Percentiles rank a stretch among this genome's conserved stretches.
These are phyloP conservation scores for Fusarium sp. DNA, from an alignment of 2,329 filamentous ascomycete genomes.

Conservation along the genomic window DNA sequence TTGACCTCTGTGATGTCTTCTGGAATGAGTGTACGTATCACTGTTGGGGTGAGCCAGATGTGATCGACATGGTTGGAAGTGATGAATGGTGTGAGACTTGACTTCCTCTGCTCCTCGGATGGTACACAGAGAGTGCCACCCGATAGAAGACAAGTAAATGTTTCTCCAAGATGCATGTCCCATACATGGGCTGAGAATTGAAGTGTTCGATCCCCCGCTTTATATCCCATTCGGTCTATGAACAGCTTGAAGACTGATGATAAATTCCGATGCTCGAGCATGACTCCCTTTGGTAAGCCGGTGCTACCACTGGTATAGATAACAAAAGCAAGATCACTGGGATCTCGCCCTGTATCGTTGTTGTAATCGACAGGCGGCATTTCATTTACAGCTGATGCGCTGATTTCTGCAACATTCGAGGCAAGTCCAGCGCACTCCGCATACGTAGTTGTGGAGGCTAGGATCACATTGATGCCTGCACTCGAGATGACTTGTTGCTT, in stretches of 20 bases:
- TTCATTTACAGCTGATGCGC: background rate
- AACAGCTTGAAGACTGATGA: background rate
- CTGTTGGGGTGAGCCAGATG: background rate
- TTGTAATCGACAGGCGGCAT: background rate
- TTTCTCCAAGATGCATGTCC: background rate
- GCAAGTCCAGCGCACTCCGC: background rate
- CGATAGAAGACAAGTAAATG: background rate
- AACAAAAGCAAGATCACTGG: background rate
- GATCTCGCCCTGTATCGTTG: background rate
- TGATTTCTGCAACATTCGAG: background rate
- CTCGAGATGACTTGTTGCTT: background rate
- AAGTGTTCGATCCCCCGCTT: background rate
- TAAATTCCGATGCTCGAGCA: background rate
- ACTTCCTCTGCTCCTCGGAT: background rate
- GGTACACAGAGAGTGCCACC: background rate
- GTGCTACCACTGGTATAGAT: background rate
- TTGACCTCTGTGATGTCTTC: background rate
- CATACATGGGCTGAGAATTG: background rate
- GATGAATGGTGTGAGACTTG: background rate
- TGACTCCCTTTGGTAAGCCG: background rate
- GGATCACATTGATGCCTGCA: background rate
- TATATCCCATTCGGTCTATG: background rate
- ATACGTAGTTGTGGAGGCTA: background rate
- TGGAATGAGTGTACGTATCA: background rate
- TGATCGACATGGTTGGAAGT: background rate